Percentiles rank a stretch among this genome's conserved stretches.
phyloP scores from a whole-genome alignment of 345 rosid genomes.

The Dimocarpus longan region DNA sequence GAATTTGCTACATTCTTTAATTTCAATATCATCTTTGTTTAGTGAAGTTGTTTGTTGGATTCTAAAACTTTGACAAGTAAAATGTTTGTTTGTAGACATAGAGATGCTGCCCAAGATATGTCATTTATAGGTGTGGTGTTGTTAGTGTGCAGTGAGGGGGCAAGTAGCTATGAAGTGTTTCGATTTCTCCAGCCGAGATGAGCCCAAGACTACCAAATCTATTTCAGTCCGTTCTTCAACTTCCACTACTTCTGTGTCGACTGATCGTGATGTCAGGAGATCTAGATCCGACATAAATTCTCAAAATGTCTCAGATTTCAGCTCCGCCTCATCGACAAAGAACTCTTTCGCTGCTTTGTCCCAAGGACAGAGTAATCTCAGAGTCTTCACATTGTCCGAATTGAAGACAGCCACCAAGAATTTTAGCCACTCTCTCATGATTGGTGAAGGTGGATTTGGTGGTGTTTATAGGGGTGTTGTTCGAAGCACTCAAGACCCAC shows the following conservation, averaged over 20 bases:
- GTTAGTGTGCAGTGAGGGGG: conserved; percentile 37
- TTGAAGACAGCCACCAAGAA: conserved; percentile 85
- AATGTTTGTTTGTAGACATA: not conserved
- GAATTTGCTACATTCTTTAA: not conserved
- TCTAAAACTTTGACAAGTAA: not conserved
- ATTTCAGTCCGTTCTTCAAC: conserved; percentile 44
- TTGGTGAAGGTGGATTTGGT: conserved; percentile 98
- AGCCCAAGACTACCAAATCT: conserved; percentile 50
- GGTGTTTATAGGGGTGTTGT: conserved; percentile 76
- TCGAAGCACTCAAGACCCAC: conserved; percentile 55
- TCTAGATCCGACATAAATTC: conserved; percentile 77
- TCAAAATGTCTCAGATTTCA: conserved; percentile 61
- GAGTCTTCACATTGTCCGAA: conserved; percentile 68
- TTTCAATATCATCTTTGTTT: not conserved
- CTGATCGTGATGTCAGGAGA: conserved; percentile 49
- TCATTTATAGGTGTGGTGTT: not conserved
- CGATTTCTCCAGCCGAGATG: conserved; percentile 46
- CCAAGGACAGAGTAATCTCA: conserved; percentile 71
- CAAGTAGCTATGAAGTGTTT: conserved; percentile 71
- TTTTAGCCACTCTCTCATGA: conserved; percentile 86
- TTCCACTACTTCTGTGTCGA: conserved; percentile 46
- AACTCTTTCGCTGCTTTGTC: conserved; percentile 69
- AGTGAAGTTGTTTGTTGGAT: not conserved
- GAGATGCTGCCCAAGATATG: not conserved
- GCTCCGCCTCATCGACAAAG: conserved; percentile 60